Base-by-base conservation (phyloP, 257 asterid species). In the Solanum appendiculatum region DNA sequence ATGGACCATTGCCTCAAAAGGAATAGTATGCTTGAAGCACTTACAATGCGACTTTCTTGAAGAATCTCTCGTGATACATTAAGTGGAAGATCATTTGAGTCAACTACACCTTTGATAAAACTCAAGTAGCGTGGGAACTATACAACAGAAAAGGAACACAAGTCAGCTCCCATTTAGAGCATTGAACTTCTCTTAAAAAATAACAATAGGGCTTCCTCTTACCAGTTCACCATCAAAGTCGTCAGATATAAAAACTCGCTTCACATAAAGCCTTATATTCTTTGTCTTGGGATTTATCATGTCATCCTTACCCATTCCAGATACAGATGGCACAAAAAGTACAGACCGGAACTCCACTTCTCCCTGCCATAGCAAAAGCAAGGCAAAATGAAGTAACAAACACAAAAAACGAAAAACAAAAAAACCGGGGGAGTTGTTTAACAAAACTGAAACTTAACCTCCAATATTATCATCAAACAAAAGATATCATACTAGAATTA, bases 161-260 rank as follows among this genome's bases (percentile, higher is more conserved):
- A 25, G 64, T 85, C 31, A 37, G 20, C 39, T 34, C 46, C 56
- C 37, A 73, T 68, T 74, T 36, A 69, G 84, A 73, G 21, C 83
- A 46, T 13, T 70, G 37, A 70, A 70, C 64, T 15, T 56, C 27
- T 72, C 39, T 13, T 64, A 37, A 44, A 25, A 29, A 11, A 42
- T 7, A 72, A 34, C 40, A 48, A 58, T 72, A 42, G 23, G 10
- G n/a, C 51, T 27, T 86, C 83, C 77, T 82, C 99, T 88, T 91
- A 97, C 99, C 99, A 97, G 88, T 93, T 97, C 99, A 81, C 99
- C 99, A 86, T 97, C 99, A 90, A 97, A 97, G 91, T 97, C 99
- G 87, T 96, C 98, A 36, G 99, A 97, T 88, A 97, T 97, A 92
- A 97, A 97, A 74, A 97, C 98, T 40, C 99, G 94, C 85, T 97